A percentile compares a stretch with the other conserved stretches of the same genome.
Conservation (phyloP, 2,329 filamentous ascomycete species). For the Penicillium polonicum region DNA sequence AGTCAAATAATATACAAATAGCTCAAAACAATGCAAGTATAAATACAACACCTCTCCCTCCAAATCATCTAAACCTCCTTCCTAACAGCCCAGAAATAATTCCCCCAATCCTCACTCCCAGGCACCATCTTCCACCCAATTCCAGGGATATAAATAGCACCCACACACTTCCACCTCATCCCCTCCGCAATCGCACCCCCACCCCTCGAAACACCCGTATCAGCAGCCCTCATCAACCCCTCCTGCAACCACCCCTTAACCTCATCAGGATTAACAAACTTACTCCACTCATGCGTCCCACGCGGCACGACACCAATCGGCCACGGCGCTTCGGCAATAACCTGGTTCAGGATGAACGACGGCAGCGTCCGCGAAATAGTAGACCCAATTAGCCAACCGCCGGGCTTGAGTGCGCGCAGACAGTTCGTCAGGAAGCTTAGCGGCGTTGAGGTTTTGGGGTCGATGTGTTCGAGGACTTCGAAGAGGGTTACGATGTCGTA, state of each 20-base stretch:
- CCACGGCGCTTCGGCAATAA: constrained; percentile 80
- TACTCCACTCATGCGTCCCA: constrained; percentile 93
- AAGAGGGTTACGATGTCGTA: constrained; percentile 86
- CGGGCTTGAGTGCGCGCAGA: constrained; percentile 70
- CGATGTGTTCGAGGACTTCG: constrained; percentile 93
- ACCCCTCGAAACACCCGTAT: constrained; percentile 23
- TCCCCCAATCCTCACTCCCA: constrained; percentile 82
- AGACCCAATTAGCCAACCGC: constrained; percentile 88
- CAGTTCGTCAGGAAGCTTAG: constrained; percentile 60
- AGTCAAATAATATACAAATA: background rate
- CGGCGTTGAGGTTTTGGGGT: constrained; percentile 71
- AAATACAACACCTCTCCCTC: background rate
- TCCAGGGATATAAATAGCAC: constrained; percentile 86
- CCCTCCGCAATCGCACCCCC: constrained; percentile 30
- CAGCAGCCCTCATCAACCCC: constrained; percentile 52
- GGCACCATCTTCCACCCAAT: constrained; percentile 82
- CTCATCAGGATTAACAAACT: constrained; percentile 90
- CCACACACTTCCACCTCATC: constrained; percentile 66
- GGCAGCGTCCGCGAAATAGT: constrained; percentile 89
- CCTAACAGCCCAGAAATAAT: constrained; percentile 92
- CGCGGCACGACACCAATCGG: constrained; percentile 73
- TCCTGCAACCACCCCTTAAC: constrained; percentile 43
- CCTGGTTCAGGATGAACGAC: constrained; percentile 88
- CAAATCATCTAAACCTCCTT: constrained; percentile 41
- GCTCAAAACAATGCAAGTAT: background rate